These are phyloP conservation scores for Panicum miliaceum DNA, from an alignment of 176 grass and related monocot species.

Conservation along the genomic window DNA sequence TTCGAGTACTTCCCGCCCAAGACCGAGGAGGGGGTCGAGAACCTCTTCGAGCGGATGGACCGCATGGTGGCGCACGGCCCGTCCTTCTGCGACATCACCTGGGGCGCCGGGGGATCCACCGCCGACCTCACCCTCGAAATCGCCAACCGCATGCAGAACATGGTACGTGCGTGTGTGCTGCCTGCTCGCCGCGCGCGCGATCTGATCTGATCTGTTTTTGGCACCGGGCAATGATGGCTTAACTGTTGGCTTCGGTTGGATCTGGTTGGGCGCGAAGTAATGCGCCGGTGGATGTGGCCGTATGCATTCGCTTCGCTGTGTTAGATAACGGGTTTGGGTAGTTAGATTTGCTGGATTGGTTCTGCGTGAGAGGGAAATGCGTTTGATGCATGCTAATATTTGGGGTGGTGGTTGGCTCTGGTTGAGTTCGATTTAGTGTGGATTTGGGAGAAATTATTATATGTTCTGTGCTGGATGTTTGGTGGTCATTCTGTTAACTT, in stretches of 20 bases:
- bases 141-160: constrained; percentile 89
- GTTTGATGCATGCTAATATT: constrained; percentile 9
- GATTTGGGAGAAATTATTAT: background rate
- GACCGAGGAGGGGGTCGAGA: constrained; percentile 88
- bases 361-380: background rate
- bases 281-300: background rate
- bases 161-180: constrained; percentile 41
- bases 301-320: constrained; percentile 6
- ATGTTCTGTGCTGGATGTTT: background rate
- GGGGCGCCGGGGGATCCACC: constrained; percentile 92
- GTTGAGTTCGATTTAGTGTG: background rate
- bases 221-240: background rate
- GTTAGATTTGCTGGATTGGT: background rate
- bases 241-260: background rate
- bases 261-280: constrained; percentile 1
- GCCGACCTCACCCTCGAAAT: constrained; percentile 91
- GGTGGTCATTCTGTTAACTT: background rate
- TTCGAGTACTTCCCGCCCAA: constrained; percentile 93
- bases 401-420: background rate
- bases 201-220: constrained; percentile 48
- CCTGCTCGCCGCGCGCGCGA: constrained; percentile 4
- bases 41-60: constrained; percentile 93
- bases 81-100: constrained; percentile 92
- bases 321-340: background rate
- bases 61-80: constrained; percentile 89